Base-by-base conservation (phyloP, 495 filamentous ascomycete species). In the Penicillium riverlandense region DNA sequence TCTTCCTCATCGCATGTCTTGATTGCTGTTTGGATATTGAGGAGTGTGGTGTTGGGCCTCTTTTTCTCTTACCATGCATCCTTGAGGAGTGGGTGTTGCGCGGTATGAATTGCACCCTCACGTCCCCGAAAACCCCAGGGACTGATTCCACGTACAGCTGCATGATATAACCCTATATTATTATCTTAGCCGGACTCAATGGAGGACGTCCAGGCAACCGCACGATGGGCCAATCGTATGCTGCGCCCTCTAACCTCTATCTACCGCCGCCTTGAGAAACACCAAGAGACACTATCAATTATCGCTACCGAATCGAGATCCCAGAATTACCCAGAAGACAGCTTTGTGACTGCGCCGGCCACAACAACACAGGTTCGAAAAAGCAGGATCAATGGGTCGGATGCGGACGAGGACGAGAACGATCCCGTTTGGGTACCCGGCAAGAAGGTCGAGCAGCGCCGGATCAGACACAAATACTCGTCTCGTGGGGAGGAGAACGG, bases 221-320 rank as follows among this genome's bases (percentile, higher is more conserved):
- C 70, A 37, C 65, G 59, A 62, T 73, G 70, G 70, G 70, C 67
- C 45, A 70, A 70, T 44, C 70, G 70, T 54, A 65, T 73, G 52
- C 53, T 73, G 43, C 70, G 70, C 52, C 70, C 70, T 29, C 54
- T 73, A 43, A 59, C 65, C 30, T 71, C 70, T 11, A 63, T 71
- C 43, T 65, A 70, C 45, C 67, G 61, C 35, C 65, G 70, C 39
- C 55, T 73, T 33, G 65, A 66, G 41, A 73, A 73, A 47, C 65
- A 73, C 40, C 54, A 70, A 29, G 62, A 69, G 31, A 66, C 54
- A 12, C 47, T 63, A 29, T 55, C 58, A n/a, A 62, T 62, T 7
- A 49, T 69, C 29, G 52, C 58, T n/a, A 42, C 50, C 38, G 57
- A 63, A 41, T 44, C 54, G 14, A 63, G 4, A 22, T 22, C 2